These are phyloP conservation scores for Candida sp. DNA, from an alignment of 1,139 yeast species.

Conservation along the genomic window DNA sequence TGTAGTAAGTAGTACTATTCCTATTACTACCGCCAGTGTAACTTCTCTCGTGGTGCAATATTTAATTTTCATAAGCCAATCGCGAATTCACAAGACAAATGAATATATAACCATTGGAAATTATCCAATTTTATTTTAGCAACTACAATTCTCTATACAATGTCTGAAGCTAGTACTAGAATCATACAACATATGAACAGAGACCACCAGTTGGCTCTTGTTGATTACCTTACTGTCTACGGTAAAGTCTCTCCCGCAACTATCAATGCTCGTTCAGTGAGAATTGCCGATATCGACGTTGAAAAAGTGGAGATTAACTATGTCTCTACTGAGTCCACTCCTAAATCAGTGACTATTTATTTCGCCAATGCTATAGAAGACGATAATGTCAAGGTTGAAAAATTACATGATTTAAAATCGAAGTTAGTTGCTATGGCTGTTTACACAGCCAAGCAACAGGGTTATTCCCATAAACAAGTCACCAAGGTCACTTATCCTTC, in stretches of 20 bases:
- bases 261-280: constrained; percentile 22
- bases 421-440: constrained; percentile 68
- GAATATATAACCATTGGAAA: background rate
- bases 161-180: constrained; percentile 26
- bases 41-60: too few species aligned
- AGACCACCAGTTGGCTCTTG: constrained; percentile 65
- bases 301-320: constrained; percentile 45
- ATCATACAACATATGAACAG: constrained; percentile 70
- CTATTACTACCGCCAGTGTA: too few species aligned
- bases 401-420: constrained; percentile 49
- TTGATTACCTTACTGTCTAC: constrained; percentile 67
- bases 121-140: too few species aligned
- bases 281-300: constrained; percentile 45
- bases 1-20: background rate
- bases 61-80: background rate
- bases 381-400: constrained; percentile 36
- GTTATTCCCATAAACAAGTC: constrained; percentile 57
- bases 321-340: constrained; percentile 15
- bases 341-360: constrained; percentile 15
- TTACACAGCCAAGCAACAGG: constrained; percentile 63
- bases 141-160: constrained; percentile 1
- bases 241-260: constrained; percentile 47
- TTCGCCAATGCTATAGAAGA: constrained; percentile 48
- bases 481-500: constrained; percentile 45
- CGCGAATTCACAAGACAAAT: constrained; percentile 1